Percentiles rank a stretch among this genome's conserved stretches.
phyloP scores from a whole-genome alignment of 495 filamentous ascomycete genomes.

The Talaromyces wortmannii region DNA sequence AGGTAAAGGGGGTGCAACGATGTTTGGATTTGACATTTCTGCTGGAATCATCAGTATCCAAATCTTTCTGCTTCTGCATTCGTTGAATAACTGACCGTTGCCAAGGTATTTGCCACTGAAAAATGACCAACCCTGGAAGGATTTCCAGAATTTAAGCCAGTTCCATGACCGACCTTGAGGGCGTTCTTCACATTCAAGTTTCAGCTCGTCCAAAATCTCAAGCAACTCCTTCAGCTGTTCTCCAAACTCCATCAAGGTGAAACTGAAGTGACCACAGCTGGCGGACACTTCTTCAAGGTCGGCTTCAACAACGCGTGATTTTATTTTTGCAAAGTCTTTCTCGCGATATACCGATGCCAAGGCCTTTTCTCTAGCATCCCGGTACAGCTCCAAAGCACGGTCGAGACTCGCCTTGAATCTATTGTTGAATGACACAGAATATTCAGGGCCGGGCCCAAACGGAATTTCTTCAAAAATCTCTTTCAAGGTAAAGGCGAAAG shows the following conservation, averaged over 20 bases:
- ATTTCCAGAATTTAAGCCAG: conserved; percentile 79
- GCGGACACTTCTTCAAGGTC: conserved; percentile 96
- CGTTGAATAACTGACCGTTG: background rate
- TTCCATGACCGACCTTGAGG: conserved; percentile 62
- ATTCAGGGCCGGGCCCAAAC: conserved; percentile 58
- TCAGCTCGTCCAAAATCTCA: conserved; percentile 78
- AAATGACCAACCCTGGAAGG: conserved; percentile 7
- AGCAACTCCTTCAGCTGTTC: conserved; percentile 80
- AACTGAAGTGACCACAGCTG: conserved; percentile 91
- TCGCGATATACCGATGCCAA: conserved; percentile 71
- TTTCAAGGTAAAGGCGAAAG: conserved; percentile 80
- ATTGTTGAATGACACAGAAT: conserved; percentile 64
- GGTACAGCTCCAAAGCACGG: conserved; percentile 74
- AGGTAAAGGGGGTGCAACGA: conserved; percentile 5
- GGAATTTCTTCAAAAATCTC: conserved; percentile 85
- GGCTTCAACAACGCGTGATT: conserved; percentile 68
- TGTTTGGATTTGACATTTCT: conserved; percentile 5
- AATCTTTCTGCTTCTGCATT: background rate
- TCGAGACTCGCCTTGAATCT: conserved; percentile 71
- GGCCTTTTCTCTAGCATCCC: conserved; percentile 62
- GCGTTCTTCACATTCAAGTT: conserved; percentile 54
- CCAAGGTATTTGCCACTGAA: conserved; percentile 7
- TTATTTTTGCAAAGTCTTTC: conserved; percentile 58
- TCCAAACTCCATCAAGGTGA: conserved; percentile 79
- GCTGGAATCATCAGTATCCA: background rate